Evolutionary conservation across 2,329 filamentous ascomycete species (phyloP).

Genomic region (Metarhizium guizhouense): DNA sequence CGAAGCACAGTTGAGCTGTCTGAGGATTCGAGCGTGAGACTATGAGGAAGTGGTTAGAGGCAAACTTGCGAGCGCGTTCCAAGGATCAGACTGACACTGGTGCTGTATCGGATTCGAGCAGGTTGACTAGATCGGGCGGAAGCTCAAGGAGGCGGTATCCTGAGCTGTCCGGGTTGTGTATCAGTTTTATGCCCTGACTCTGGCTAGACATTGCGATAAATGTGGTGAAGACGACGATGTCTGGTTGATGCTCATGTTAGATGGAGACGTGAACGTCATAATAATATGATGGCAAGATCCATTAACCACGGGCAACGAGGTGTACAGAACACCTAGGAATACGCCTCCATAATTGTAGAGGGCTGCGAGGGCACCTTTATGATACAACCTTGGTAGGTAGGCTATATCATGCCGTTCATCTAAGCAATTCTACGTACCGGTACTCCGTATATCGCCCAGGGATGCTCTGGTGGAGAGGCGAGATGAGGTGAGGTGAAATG

Average conservation of each 20-base stretch:
- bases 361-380: too few species aligned
- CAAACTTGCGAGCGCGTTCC: not conserved
- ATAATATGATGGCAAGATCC: not conserved
- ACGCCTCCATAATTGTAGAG: too few species aligned
- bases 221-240: not conserved
- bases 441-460: too few species aligned
- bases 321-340: too few species aligned
- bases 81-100: slow-evolving; percentile 36
- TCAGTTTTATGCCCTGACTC: slow-evolving; percentile 38
- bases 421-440: too few species aligned
- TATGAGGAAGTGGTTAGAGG: slow-evolving; percentile 13
- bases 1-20: slow-evolving; percentile 41
- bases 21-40: slow-evolving; percentile 40
- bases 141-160: slow-evolving; percentile 55
- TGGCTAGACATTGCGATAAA: slow-evolving; percentile 35
- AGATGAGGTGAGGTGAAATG: too few species aligned
- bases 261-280: not conserved
- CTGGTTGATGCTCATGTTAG: not conserved
- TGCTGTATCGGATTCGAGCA: slow-evolving; percentile 44
- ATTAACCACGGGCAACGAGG: not conserved
- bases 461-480: too few species aligned
- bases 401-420: too few species aligned
- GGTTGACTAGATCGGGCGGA: slow-evolving; percentile 45
- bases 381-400: too few species aligned
- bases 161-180: slow-evolving; percentile 36